Conservation (phyloP, 169 alveolate species). For the Cryptosporidium meleagridis region DNA sequence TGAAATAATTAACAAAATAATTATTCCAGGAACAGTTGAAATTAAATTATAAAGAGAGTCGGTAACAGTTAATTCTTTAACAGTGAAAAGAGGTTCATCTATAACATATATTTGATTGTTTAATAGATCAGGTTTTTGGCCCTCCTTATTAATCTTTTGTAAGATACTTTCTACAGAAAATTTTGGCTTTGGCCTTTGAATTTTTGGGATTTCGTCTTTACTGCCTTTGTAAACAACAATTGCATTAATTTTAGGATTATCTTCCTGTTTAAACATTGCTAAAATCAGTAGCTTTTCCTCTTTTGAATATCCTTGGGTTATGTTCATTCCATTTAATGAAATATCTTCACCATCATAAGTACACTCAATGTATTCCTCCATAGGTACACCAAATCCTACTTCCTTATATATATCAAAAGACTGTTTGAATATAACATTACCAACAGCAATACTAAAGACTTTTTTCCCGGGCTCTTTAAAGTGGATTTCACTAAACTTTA, state of each 20-base stretch:
- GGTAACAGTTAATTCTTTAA: not conserved
- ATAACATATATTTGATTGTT: slow-evolving; percentile 24
- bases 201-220: slow-evolving; percentile 24
- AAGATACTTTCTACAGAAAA: slow-evolving; percentile 14
- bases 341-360: slow-evolving; percentile 25
- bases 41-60: slow-evolving; percentile 31
- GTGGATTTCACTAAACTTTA: slow-evolving; percentile 56
- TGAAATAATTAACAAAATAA: slow-evolving; percentile 3
- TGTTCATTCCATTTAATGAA: slow-evolving; percentile 17
- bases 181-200: slow-evolving; percentile 41
- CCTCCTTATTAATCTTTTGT: slow-evolving; percentile 24
- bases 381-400: slow-evolving; percentile 65
- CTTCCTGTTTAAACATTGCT: slow-evolving; percentile 61
- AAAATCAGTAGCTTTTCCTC: slow-evolving; percentile 44
- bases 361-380: slow-evolving; percentile 70
- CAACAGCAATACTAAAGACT: slow-evolving; percentile 57
- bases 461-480: slow-evolving; percentile 47
- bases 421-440: slow-evolving; percentile 42
- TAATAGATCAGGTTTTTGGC: not conserved
- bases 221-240: slow-evolving; percentile 52
- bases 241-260: slow-evolving; percentile 69
- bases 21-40: slow-evolving; percentile 40
- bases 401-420: slow-evolving; percentile 45
- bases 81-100: not conserved
- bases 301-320: slow-evolving; percentile 55